A percentile compares a stretch with the other conserved stretches of the same genome.
These are phyloP conservation scores for Aspergillus indologenus DNA, from an alignment of 495 filamentous ascomycete species.

Conservation along the genomic window DNA sequence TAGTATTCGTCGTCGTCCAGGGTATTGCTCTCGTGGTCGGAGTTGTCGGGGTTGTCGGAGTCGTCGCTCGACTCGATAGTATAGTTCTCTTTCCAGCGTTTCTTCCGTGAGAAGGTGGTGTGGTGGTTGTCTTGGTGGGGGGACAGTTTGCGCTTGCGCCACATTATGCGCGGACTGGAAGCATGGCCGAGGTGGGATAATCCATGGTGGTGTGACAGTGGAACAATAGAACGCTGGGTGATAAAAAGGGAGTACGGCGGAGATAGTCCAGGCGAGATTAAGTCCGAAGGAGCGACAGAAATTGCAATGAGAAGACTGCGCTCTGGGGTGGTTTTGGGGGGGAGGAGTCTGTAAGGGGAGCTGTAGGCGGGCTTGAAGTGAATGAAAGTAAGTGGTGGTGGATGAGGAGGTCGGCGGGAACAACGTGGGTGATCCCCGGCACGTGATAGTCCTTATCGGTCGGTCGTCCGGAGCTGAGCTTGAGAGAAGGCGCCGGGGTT, in stretches of 20 bases:
- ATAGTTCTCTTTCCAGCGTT: slow-evolving; percentile 9
- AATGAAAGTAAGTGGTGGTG: neutral
- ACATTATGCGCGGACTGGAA: slow-evolving; percentile 28
- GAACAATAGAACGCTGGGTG: slow-evolving; percentile 2
- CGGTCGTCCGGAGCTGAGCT: neutral
- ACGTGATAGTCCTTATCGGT: slow-evolving; percentile 24
- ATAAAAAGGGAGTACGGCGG: neutral
- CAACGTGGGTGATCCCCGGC: slow-evolving; percentile 13
- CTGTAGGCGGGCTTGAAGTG: neutral
- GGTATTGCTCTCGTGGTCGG: slow-evolving; percentile 10
- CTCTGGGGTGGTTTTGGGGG: too few species aligned
- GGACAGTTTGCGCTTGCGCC: slow-evolving; percentile 20
- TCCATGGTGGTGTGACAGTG: slow-evolving; percentile 18
- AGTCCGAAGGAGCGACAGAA: neutral
- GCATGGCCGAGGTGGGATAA: slow-evolving; percentile 7
- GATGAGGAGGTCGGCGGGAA: slow-evolving; percentile 1
- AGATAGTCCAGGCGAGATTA: neutral
- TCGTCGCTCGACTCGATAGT: slow-evolving; percentile 17
- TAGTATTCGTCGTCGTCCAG: slow-evolving; percentile 28
- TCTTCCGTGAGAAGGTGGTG: slow-evolving; percentile 4
- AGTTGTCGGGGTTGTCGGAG: slow-evolving; percentile 15
- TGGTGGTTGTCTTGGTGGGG: slow-evolving; percentile 11
- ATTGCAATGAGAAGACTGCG: too few species aligned
- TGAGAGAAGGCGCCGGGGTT: neutral
- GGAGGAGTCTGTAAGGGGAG: too few species aligned